Evolutionary conservation across 768 basidiomycete species (phyloP).

Genomic region (Pulveroboletus sp.): DNA sequence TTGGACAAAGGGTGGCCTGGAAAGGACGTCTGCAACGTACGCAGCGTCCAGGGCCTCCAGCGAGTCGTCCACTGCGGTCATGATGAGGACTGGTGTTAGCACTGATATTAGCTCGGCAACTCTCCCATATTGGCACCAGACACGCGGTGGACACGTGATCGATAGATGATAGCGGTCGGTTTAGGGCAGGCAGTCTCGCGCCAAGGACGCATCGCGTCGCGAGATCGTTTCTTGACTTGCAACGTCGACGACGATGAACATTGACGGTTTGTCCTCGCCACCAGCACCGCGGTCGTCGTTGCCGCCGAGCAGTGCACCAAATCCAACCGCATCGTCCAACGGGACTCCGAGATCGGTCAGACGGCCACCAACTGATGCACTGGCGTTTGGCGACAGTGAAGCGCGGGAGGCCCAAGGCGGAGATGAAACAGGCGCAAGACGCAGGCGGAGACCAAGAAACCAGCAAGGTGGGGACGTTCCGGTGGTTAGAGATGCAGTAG

Average conservation of each 20-base stretch:
- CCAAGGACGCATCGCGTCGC: conserved; percentile 29
- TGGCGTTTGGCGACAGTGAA: conserved; percentile 56
- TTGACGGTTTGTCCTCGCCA: conserved; percentile 59
- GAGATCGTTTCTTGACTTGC: conserved; percentile 12
- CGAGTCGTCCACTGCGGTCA: conserved; percentile 27
- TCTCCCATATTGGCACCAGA: not conserved
- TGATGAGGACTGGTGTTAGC: conserved; percentile 3
- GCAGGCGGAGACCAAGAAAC: conserved; percentile 42
- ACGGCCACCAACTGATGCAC: conserved; percentile 48
- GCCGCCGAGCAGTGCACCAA: conserved; percentile 49
- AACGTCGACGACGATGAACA: conserved; percentile 43
- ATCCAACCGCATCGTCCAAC: conserved; percentile 36
- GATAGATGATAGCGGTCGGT: conserved; percentile 4
- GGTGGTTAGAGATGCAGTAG: conserved; percentile 89
- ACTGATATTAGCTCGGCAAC: not conserved
- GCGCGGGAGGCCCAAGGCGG: conserved; percentile 35
- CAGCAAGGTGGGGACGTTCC: conserved; percentile 68
- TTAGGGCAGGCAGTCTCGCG: conserved; percentile 48
- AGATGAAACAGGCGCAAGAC: conserved; percentile 41
- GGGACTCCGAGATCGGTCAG: conserved; percentile 32
- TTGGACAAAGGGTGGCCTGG: conserved; percentile 65
- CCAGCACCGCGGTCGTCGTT: conserved; percentile 50
- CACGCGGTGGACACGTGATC: conserved; percentile 18
- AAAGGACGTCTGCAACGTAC: conserved; percentile 63
- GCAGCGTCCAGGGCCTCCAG: conserved; percentile 65